Conservation (phyloP, 352 stramenopile species). For the Pythium angustatum region DNA sequence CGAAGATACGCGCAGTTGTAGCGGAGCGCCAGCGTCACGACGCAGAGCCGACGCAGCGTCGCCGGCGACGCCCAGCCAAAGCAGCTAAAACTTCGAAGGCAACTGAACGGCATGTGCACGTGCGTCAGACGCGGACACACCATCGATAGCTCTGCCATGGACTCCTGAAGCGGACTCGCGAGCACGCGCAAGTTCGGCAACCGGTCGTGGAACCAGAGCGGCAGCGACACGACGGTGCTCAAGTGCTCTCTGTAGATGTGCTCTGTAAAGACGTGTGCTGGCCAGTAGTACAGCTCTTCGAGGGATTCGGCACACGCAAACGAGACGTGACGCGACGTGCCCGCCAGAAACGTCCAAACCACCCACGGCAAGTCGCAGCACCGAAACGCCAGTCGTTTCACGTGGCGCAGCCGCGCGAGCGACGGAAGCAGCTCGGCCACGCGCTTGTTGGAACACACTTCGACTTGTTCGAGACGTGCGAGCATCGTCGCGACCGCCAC, state of each 20-base stretch:
- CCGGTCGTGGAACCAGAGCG: neutral
- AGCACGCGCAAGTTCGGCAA: neutral
- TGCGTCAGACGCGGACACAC: neutral
- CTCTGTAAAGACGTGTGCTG: neutral
- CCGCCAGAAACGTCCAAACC: no score
- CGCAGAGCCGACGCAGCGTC: no score
- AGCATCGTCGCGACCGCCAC: neutral
- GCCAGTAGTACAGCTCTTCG: neutral
- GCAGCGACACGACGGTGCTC: neutral
- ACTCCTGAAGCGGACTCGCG: neutral
- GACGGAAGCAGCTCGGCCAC: neutral
- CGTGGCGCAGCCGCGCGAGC: neutral
- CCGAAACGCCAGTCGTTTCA: neutral
- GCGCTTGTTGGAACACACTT: neutral
- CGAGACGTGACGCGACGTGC: neutral
- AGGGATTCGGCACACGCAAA: neutral
- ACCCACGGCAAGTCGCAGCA: neutral
- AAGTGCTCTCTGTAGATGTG: no score
- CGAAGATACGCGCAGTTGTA: neutral
- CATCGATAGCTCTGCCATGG: neutral
- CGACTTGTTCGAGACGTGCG: neutral
- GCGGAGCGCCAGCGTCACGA: neutral
- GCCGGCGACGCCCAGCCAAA: no score
- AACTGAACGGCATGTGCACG: neutral
- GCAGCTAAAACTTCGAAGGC: no score